These are phyloP conservation scores for Miamiensis avidus DNA, from an alignment of 169 alveolate species.

Conservation along the genomic window DNA sequence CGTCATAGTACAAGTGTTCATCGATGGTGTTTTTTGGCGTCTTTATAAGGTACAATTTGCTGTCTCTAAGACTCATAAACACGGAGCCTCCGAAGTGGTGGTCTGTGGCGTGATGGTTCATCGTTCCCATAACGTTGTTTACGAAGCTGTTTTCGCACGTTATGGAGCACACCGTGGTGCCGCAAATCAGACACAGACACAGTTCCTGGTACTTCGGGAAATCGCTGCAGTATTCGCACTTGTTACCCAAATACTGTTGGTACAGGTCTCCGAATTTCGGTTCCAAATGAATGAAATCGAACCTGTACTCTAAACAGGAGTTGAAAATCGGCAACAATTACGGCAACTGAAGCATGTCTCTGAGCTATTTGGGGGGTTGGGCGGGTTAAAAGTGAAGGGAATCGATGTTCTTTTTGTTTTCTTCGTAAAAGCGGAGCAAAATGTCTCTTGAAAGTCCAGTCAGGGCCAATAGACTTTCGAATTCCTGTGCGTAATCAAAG, in stretches of 20 bases:
- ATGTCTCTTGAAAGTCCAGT: no score
- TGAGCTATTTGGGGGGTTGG: no score
- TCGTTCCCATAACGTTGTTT: neutral
- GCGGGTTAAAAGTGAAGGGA: no score
- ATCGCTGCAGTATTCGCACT: neutral
- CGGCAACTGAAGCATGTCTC: no score
- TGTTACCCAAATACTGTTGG: neutral
- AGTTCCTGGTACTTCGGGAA: neutral
- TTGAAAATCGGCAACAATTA: no score
- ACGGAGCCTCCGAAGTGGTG: neutral
- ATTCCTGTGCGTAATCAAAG: no score
- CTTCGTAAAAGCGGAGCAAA: no score
- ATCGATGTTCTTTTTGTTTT: no score
- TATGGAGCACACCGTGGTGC: neutral
- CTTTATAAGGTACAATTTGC: neutral
- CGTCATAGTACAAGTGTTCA: neutral
- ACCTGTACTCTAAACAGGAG: no score
- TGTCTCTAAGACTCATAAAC: no score
- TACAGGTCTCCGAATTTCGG: neutral
- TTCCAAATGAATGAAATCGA: neutral
- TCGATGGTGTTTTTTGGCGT: neutral
- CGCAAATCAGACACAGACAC: neutral
- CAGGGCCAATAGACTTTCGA: no score
- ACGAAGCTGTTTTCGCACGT: neutral
- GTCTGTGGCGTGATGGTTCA: neutral